phyloP scores from a whole-genome alignment of 352 stramenopile genomes.

The Phytophthora cactorum region DNA sequence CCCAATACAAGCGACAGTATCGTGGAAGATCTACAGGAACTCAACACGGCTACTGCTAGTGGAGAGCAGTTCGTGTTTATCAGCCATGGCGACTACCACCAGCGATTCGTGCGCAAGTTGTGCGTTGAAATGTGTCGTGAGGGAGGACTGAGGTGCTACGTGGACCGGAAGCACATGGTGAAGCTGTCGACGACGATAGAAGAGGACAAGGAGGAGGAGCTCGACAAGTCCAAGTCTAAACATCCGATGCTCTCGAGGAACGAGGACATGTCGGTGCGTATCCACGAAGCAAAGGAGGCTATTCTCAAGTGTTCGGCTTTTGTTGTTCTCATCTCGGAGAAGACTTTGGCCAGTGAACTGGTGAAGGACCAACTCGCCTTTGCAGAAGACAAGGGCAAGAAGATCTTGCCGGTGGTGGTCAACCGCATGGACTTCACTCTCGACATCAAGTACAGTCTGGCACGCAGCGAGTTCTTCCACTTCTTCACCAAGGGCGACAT shows the following conservation, averaged over 20 bases:
- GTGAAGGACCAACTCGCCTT: constrained; percentile 85
- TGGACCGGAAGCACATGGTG: constrained; percentile 57
- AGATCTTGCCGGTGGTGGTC: constrained; percentile 75
- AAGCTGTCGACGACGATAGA: constrained; percentile 34
- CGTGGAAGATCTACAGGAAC: constrained; percentile 62
- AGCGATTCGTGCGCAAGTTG: constrained; percentile 73
- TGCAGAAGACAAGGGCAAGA: constrained; percentile 86
- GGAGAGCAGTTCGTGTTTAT: constrained; percentile 88
- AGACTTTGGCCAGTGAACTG: constrained; percentile 73
- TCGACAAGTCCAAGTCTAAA: constrained; percentile 13
- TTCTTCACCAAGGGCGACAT: constrained; percentile 85
- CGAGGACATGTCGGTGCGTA: constrained; percentile 70
- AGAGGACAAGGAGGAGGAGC: constrained; percentile 37
- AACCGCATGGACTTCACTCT: constrained; percentile 71
- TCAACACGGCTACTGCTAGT: constrained; percentile 54
- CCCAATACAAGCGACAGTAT: constrained; percentile 53
- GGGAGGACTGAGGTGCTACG: constrained; percentile 70
- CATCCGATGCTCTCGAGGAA: constrained; percentile 25
- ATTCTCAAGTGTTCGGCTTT: constrained; percentile 86
- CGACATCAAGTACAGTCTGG: constrained; percentile 83
- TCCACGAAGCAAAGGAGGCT: constrained; percentile 82
- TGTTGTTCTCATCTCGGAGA: constrained; percentile 75
- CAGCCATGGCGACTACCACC: constrained; percentile 78
- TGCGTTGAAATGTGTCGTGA: constrained; percentile 74
- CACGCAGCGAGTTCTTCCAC: constrained; percentile 80